Evolutionary conservation across 2,329 filamentous ascomycete genomes (phyloP).

Genomic region (Beauveria caledonica): DNA sequence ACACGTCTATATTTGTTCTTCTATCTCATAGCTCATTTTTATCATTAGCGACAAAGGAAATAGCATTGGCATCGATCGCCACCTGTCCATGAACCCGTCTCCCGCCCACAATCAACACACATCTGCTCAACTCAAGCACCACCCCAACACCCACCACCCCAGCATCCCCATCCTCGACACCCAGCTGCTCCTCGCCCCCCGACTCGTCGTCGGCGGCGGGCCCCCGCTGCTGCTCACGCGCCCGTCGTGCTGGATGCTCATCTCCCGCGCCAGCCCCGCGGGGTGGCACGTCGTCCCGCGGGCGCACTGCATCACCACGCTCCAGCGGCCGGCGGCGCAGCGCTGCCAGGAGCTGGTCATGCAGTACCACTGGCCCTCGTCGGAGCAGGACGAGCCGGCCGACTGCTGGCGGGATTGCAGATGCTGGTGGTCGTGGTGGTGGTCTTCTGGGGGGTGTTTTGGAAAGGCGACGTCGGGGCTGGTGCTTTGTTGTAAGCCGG

Average conservation of each 20-base stretch:
- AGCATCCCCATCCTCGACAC: background rate
- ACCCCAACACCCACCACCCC: background rate
- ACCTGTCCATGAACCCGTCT: background rate
- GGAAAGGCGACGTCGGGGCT: background rate
- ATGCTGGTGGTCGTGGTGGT: background rate
- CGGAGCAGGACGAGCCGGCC: slow-evolving; percentile 31
- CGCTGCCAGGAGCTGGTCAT: slow-evolving; percentile 41
- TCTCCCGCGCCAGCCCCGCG: slow-evolving; percentile 31
- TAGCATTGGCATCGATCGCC: background rate
- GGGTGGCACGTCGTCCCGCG: slow-evolving; percentile 39
- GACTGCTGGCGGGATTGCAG: slow-evolving; percentile 14
- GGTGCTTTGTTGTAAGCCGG: background rate
- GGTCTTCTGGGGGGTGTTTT: background rate
- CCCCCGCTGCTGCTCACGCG: background rate
- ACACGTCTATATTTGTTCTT: background rate
- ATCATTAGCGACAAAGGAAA: background rate
- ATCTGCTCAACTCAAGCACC: background rate
- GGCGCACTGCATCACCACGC: slow-evolving; percentile 33
- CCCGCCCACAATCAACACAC: too few species aligned
- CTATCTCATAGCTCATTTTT: background rate
- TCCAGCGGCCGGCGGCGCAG: slow-evolving; percentile 41
- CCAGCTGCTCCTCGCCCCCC: background rate
- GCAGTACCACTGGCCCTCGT: slow-evolving; percentile 49
- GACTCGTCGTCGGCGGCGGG: slow-evolving; percentile 2
- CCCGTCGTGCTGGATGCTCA: slow-evolving; percentile 27